Evolutionary conservation across 176 grass and related monocot genomes (phyloP), one percentile per base, ranked within the genome.

Genomic region (Musa troglodytarum): DNA sequence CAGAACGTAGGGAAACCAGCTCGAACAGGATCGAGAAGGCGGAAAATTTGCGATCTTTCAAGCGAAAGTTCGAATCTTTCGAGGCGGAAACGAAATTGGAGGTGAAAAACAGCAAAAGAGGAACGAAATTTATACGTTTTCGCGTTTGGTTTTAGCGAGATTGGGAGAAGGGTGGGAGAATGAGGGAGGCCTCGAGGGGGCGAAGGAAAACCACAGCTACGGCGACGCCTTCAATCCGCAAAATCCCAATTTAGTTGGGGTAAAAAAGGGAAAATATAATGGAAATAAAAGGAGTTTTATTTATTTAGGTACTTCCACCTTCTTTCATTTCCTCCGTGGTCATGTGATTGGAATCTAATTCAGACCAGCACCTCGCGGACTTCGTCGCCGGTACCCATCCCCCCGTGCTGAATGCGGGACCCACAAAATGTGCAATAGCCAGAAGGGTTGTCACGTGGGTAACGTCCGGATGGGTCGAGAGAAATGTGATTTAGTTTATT

Each of bases 191-290:
- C 76, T 71, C 63, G 71, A 62, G 50, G 62, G 65, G 34, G 34
- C 34, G 8, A 85, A 85, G 65, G 66, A 70, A 76, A 81, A 73
- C 83, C 83, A 81, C 83, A 76, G 77, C 69, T 62, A 51, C 58
- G 77, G 72, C 58, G 52, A 50, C 63, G 69, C 65, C 83, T 10
- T 76, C 72, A 62, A 81, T 73, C 78, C 73, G 77, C 71, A 71
- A 43, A 81, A 76, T 72, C 29, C 8, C 29, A n/a, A 70, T 51
- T 51, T 17, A 70, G 16, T 50, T 17, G 34, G 34, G 49, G 34
- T 2, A 29, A 29, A 29, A n/a, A 69, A 49, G 49, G 50, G 9
- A 50, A 69, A n/a, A n/a, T 43, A 43, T 43, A 43, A 43, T 43
- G 34, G 34, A 43, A 43, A 43, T 3, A 5, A 43, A 43, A 4